Percentiles rank a stretch among this genome's conserved stretches.
Conservation (phyloP, 2,329 filamentous ascomycete genomes). For the Alternaria longipes region DNA sequence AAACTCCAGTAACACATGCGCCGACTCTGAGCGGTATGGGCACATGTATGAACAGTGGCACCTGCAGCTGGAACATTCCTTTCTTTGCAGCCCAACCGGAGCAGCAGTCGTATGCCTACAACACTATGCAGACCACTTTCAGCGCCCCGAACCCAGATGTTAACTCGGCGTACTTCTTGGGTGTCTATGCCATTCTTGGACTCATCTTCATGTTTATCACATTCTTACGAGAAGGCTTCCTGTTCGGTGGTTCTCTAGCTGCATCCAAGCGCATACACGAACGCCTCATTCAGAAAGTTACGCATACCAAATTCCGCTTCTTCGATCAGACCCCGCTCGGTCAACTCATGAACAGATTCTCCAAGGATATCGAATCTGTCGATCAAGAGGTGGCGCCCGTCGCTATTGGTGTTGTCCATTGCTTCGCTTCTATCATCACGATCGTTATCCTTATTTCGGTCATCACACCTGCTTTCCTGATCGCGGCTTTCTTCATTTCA, state of each 20-base stretch:
- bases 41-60: constrained; percentile 60
- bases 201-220: constrained; percentile 81
- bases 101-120: constrained; percentile 46
- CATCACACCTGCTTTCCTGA: constrained; percentile 90
- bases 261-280: constrained; percentile 88
- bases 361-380: constrained; percentile 93
- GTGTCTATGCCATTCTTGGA: constrained; percentile 82
- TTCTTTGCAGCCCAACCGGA: constrained; percentile 34
- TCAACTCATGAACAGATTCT: constrained; percentile 98
- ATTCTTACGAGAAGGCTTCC: constrained; percentile 81
- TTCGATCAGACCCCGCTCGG: constrained; percentile 96
- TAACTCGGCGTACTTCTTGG: constrained; percentile 83
- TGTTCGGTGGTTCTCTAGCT: constrained; percentile 90
- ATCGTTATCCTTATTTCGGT: constrained; percentile 86
- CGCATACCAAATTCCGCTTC: constrained; percentile 94
- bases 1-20: constrained; percentile 55
- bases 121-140: constrained; percentile 54
- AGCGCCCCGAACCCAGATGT: constrained; percentile 63
- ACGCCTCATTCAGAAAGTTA: constrained; percentile 78
- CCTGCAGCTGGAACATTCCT: constrained; percentile 59
- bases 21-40: constrained; percentile 55
- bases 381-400: constrained; percentile 96
- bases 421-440: constrained; percentile 75
- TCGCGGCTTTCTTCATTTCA: constrained; percentile 86
- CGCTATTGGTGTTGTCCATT: constrained; percentile 78